Base-by-base conservation (phyloP, 1,284 basidiomycete genomes). In the Cryptococcus maquisensis region DNA sequence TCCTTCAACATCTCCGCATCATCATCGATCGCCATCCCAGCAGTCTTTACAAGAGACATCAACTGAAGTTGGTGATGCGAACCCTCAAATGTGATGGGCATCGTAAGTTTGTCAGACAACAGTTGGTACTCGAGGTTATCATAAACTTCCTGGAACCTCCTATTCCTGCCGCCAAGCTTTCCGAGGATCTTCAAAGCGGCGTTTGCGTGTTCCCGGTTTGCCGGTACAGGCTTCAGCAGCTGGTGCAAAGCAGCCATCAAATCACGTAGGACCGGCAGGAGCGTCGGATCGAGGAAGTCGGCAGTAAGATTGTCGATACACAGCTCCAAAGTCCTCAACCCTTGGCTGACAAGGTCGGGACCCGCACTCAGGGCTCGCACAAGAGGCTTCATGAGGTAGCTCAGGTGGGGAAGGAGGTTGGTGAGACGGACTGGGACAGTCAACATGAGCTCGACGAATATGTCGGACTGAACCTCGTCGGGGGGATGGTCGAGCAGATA, bases 241-340 rank as follows among this genome's bases (percentile, higher is more conserved):
- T 84, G 86, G 73, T 95, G 90, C 21, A 98, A 81, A 0, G 94
- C 95, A 59, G 88, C 87, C 90, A 96, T 98, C 57, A 99, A 81
- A 62, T 98, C 94, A 44, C 92, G 82, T 44, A 96, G 81, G 37
- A 97, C 91, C 0, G 91, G 92, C 59, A 86, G 90, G 69, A 99
- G 85, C 2, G 94, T 96, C 0, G 96, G 97, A 68, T 98, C 96
- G 26, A 99, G 82, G 80, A 98, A 99, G 73, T 98, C 96, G 18
- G 94, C 92, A 0, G 94, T 98, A 23, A 99, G 82, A 69, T 98
- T 99, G 79, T 99, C 97, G 71, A 99, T 97, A 77, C 95, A 98
- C n/a, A 99, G 81, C 76, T 99, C 97, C 56, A 99, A 83, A 0
- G 96, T 98, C 5, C 97, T 85, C 35, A 99, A 80, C 42, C 96